Conservation (phyloP, 805 yeast genomes). For the Starmerella bombicola region DNA sequence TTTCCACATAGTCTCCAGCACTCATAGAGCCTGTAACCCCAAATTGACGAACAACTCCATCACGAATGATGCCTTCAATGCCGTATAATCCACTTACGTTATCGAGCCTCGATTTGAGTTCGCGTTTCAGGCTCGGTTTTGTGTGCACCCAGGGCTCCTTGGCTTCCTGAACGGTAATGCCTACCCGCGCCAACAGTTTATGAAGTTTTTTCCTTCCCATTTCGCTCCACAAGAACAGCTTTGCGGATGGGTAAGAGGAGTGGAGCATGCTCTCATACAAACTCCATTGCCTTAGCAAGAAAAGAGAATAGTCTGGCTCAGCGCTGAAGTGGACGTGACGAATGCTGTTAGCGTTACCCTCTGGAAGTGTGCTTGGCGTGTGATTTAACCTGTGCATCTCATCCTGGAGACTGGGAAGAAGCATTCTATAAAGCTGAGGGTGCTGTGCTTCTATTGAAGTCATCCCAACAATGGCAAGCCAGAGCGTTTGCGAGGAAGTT, state of each 20-base stretch:
- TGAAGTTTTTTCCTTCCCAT: constrained; percentile 78
- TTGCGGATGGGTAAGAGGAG: constrained; percentile 83
- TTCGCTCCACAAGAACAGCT: constrained; percentile 77
- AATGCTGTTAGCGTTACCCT: constrained; percentile 19
- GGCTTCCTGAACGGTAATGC: constrained; percentile 77
- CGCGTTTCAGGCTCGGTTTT: constrained; percentile 66
- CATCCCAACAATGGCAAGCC: constrained; percentile 85
- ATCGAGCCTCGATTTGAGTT: constrained; percentile 53
- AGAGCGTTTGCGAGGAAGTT: constrained; percentile 50
- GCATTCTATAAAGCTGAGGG: constrained; percentile 55
- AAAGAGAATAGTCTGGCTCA: constrained; percentile 76
- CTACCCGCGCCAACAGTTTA: constrained; percentile 92
- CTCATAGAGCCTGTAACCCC: constrained; percentile 81
- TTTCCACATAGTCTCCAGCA: constrained; percentile 88
- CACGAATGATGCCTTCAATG: constrained; percentile 66
- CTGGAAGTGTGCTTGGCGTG: constrained; percentile 1
- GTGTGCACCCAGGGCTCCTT: constrained; percentile 86
- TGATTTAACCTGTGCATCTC: constrained; percentile 61
- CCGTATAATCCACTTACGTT: constrained; percentile 66
- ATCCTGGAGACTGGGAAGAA: constrained; percentile 64
- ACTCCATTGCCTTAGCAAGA: constrained; percentile 84
- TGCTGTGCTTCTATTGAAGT: constrained; percentile 62
- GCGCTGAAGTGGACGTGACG: constrained; percentile 38
- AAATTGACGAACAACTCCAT: constrained; percentile 74
- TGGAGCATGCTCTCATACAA: constrained; percentile 81